Evolutionary conservation across 257 asterid species (phyloP), one percentile per base, ranked within the genome.

Genomic region (Euphrasia confusa): DNA sequence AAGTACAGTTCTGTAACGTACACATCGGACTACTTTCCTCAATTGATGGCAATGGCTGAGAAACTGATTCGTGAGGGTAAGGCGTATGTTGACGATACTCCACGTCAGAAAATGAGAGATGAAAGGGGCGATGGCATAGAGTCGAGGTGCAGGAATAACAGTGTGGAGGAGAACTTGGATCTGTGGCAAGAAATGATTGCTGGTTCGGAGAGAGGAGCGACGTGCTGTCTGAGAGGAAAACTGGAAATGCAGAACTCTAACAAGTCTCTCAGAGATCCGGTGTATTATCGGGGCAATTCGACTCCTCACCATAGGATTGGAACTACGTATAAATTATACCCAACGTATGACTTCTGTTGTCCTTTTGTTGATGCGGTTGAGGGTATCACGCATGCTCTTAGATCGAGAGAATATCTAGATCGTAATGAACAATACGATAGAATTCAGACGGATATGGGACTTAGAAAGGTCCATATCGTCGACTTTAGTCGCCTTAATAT

Each of bases 271-370:
- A 72, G 98, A 70, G 99, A 92, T 79, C 97, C 97, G 7, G 97
- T 92, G 15, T 92, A 89, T 69, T 88, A 92, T 79, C 95, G 98
- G 30, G 86, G 97, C 80, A 92, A 89, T 76, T 67, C 78, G 78
- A 92, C 97, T 35, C 90, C 97, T 49, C 99, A 92, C 76, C 99
- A 89, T 55, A 89, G 88, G 79, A 84, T 92, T 61, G 99, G 97
- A 35, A 72, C 97, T 32, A 76, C 66, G 65, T 89, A 84, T 71
- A 92, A 88, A 62, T 48, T 92, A 11, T 92, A 92, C 73, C 98
- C 98, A 26, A 92, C 98, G 1, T 92, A 92, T 70, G 98, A 92
- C 74, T 92, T 92, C 60, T 91, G 96, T 37, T 89, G 99, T 68
- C 98, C 99, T 1, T 92, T 78, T 71, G 99, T 92, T 71, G 99